These are phyloP conservation scores for Magnolia changhungtana DNA, from an alignment of 164 flowering plant species.

Conservation along the genomic window DNA sequence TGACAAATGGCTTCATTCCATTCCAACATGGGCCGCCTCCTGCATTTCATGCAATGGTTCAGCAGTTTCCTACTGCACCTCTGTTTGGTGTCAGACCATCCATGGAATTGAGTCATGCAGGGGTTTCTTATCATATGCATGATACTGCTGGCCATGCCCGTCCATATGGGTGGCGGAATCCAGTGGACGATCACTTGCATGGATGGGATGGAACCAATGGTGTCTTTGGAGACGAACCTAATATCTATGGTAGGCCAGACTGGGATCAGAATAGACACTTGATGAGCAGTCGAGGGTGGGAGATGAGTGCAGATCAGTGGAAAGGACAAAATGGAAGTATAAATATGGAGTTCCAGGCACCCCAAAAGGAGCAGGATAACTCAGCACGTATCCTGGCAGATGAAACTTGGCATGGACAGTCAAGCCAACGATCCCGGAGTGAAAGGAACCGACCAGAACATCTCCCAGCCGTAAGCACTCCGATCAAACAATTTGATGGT, in stretches of 20 bases:
- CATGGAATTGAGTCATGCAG: constrained; percentile 61
- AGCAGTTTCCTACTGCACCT: constrained; percentile 62
- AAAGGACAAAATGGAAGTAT: constrained; percentile 54
- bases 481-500: constrained; percentile 25
- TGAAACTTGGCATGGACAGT: constrained; percentile 34
- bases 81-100: constrained; percentile 74
- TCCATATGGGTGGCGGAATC: constrained; percentile 76
- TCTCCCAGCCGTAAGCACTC: constrained; percentile 35
- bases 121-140: constrained; percentile 63
- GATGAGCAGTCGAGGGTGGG: constrained; percentile 56
- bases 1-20: constrained; percentile 72
- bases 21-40: constrained; percentile 77
- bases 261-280: constrained; percentile 69
- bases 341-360: constrained; percentile 36
- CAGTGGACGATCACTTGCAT: constrained; percentile 62
- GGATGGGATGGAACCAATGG: constrained; percentile 79
- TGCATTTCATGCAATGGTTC: constrained; percentile 62
- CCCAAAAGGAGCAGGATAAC: constrained; percentile 44
- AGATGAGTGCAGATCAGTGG: constrained; percentile 52
- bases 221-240: constrained; percentile 57
- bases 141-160: constrained; percentile 70
- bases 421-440: constrained; percentile 22
- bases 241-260: constrained; percentile 54
- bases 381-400: constrained; percentile 26
- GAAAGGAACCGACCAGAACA: constrained; percentile 29